Evolutionary conservation across 2,329 filamentous ascomycete species (phyloP).

Genomic region (Blastomyces emzantsi): DNA sequence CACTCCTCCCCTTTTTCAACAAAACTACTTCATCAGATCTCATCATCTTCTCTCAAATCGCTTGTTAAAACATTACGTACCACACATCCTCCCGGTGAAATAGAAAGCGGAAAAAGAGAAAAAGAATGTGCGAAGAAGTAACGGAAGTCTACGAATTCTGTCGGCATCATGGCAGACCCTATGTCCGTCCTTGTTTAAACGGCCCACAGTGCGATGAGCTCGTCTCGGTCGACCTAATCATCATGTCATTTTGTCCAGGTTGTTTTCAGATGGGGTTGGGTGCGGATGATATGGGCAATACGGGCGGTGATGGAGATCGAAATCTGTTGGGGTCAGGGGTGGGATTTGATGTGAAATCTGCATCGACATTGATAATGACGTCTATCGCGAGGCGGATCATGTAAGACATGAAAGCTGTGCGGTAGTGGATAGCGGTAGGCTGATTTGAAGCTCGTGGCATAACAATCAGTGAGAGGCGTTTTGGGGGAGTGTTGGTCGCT

Average conservation of each 20-base stretch:
- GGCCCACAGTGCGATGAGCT: conserved; percentile 9
- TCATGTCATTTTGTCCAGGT: conserved; percentile 12
- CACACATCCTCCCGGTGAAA: neutral
- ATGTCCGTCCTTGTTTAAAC: conserved; percentile 9
- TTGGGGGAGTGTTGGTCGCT: neutral
- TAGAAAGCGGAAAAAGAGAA: no score
- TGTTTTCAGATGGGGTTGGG: conserved; percentile 1
- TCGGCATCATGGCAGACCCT: conserved; percentile 12
- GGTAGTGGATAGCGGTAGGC: neutral
- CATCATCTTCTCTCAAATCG: neutral
- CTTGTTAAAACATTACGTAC: neutral
- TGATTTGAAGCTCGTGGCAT: neutral
- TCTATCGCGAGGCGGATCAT: neutral
- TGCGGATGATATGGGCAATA: neutral
- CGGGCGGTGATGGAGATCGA: neutral
- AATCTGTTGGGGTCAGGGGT: neutral
- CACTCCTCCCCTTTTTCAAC: neutral
- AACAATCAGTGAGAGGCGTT: neutral
- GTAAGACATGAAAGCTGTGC: neutral
- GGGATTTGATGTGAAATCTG: neutral
- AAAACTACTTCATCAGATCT: neutral
- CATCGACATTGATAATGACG: neutral
- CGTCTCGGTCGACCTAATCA: conserved; percentile 8
- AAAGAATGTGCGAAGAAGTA: conserved; percentile 12
- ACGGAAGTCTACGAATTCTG: conserved; percentile 15